phyloP scores from a whole-genome alignment of 2,329 filamentous ascomycete species.

The Diaporthe australafricana region DNA sequence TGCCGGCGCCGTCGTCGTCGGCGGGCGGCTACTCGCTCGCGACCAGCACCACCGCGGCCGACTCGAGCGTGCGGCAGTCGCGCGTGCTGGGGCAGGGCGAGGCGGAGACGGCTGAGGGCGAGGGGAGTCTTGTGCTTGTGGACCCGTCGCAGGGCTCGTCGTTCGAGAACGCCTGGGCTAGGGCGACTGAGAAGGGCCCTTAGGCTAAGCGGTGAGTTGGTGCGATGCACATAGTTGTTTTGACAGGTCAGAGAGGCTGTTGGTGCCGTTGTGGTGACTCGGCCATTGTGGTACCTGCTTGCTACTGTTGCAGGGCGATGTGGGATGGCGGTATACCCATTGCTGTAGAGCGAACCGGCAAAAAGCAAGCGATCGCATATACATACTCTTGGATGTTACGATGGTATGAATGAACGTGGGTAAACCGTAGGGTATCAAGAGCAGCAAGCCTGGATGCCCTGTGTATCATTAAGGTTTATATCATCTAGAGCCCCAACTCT shows the following conservation, averaged over 20 bases:
- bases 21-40: slow-evolving; percentile 19
- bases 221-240: not conserved
- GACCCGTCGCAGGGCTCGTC: slow-evolving; percentile 56
- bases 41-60: not conserved
- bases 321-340: slow-evolving; percentile 33
- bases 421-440: not conserved
- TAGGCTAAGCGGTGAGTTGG: not conserved
- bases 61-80: slow-evolving; percentile 40
- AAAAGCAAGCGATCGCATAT: slow-evolving; percentile 5
- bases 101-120: slow-evolving; percentile 44
- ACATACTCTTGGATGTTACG: not conserved
- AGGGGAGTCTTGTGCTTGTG: slow-evolving; percentile 67
- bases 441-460: not conserved
- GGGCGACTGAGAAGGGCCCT: slow-evolving; percentile 61
- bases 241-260: not conserved
- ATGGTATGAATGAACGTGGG: slow-evolving; percentile 21
- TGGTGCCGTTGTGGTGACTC: not conserved
- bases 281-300: not conserved
- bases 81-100: slow-evolving; percentile 42
- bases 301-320: not conserved
- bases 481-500: not conserved
- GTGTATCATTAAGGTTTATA: slow-evolving; percentile 10
- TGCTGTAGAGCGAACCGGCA: not conserved
- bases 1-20: slow-evolving; percentile 48
- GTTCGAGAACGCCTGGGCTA: slow-evolving; percentile 78